These are phyloP conservation scores for Epicoccum nigrum DNA, from an alignment of 2,329 filamentous ascomycete genomes.

Conservation along the genomic window DNA sequence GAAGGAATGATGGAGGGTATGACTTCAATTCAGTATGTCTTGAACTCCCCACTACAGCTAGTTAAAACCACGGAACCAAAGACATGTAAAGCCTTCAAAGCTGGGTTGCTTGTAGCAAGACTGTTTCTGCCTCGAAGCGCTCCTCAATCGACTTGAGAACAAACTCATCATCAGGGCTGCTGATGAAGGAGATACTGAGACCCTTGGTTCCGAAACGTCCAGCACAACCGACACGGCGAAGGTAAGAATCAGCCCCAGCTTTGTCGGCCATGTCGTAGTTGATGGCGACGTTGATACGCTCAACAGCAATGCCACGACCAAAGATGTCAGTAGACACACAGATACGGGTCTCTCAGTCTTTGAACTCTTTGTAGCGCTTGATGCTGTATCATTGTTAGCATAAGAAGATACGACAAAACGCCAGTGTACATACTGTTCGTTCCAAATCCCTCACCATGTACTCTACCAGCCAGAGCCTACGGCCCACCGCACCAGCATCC, in stretches of 20 bases:
- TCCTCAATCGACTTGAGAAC: slow-evolving; percentile 96
- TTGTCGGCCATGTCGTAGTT: slow-evolving; percentile 96
- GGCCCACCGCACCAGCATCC: too few relatives aligned
- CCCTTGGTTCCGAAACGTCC: slow-evolving; percentile 99
- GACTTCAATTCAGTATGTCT: too few relatives aligned
- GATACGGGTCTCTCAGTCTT: slow-evolving; percentile 99
- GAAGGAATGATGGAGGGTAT: too few relatives aligned
- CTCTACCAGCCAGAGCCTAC: too few relatives aligned
- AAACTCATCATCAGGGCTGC: slow-evolving; percentile 87
- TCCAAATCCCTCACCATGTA: too few relatives aligned
- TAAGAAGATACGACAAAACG: slow-evolving; percentile 13
- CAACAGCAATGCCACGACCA: slow-evolving; percentile 98
- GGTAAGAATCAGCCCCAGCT: slow-evolving; percentile 93
- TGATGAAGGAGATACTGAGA: slow-evolving; percentile 96
- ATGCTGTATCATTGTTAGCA: slow-evolving; percentile 66
- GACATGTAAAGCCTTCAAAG: too few relatives aligned
- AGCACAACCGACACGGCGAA: slow-evolving; percentile 97
- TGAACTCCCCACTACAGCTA: too few relatives aligned
- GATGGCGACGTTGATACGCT: slow-evolving; percentile 99
- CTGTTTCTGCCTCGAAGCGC: slow-evolving; percentile 95
- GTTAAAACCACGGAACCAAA: too few relatives aligned
- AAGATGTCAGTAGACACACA: slow-evolving; percentile 99
- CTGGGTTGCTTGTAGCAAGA: too few relatives aligned
- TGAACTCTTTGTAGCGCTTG: slow-evolving; percentile 99
- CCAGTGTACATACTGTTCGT: slow-evolving; percentile 86